Evolutionary conservation across 192 early-diverging fungal genomes (phyloP).

Genomic region (Linnemannia exigua): DNA sequence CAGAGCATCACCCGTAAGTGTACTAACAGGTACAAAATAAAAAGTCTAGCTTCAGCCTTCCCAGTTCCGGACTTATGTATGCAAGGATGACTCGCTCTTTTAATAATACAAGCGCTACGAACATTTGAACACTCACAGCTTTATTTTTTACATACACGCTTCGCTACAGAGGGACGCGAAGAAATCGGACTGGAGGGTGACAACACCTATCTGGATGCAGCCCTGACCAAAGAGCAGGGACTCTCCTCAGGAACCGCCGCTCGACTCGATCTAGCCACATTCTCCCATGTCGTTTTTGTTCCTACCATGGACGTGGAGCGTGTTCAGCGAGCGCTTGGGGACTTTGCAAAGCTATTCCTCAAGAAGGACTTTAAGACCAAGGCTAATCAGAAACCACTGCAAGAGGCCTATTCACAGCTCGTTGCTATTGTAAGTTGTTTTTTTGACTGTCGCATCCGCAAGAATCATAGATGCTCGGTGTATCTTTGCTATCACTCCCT

Average conservation of each 20-base stretch:
- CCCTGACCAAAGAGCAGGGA: slow-evolving; percentile 3
- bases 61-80: too few species aligned
- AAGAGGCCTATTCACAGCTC: slow-evolving; percentile 20
- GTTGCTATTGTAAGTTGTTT: slow-evolving; percentile 17
- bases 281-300: slow-evolving; percentile 9
- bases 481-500: not conserved
- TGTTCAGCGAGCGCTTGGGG: not conserved
- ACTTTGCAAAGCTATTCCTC: slow-evolving; percentile 6
- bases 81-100: too few species aligned
- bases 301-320: not conserved
- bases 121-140: too few species aligned
- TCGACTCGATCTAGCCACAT: slow-evolving; percentile 30
- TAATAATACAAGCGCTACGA: too few species aligned
- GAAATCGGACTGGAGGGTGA: not conserved
- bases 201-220: not conserved
- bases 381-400: not conserved
- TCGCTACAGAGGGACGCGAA: not conserved
- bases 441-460: too few species aligned
- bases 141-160: not conserved
- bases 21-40: not conserved
- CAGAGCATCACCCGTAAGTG: slow-evolving; percentile 4
- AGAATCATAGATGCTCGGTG: too few species aligned
- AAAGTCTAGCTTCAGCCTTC: not conserved
- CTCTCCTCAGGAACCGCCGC: not conserved
- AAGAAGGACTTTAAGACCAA: not conserved